Conservation (phyloP, 495 filamentous ascomycete genomes). For the Copromyces sp. region DNA sequence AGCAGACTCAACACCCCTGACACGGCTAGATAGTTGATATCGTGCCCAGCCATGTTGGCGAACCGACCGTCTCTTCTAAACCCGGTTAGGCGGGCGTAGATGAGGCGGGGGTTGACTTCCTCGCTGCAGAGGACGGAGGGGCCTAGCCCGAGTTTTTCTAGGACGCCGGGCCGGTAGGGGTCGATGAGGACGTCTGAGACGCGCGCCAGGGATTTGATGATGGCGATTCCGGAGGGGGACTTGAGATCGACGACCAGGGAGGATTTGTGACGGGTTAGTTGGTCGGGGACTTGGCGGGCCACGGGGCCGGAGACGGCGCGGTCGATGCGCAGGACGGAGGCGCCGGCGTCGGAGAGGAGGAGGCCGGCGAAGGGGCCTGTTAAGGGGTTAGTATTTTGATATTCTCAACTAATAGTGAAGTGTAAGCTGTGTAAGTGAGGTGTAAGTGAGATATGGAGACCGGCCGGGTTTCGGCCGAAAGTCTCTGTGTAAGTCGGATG, state of each 20-base stretch:
- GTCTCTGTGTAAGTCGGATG: neutral
- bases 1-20: conserved; percentile 70
- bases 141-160: conserved; percentile 71
- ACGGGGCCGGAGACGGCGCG: conserved; percentile 31
- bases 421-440: neutral
- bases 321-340: conserved; percentile 80
- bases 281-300: conserved; percentile 48
- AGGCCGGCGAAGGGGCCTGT: conserved; percentile 81
- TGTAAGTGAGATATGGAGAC: neutral
- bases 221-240: conserved; percentile 43
- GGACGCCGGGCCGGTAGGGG: conserved; percentile 81
- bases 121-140: conserved; percentile 50
- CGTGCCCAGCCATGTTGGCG: conserved; percentile 84
- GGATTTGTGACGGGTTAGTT: conserved; percentile 66
- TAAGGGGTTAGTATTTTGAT: neutral
- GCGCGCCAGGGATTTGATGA: conserved; percentile 55
- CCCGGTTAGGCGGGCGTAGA: conserved; percentile 79
- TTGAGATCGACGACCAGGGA: conserved; percentile 74
- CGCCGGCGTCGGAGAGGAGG: conserved; percentile 81
- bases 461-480: neutral
- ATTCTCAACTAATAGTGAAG: neutral
- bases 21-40: conserved; percentile 94
- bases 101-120: conserved; percentile 57
- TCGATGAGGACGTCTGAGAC: conserved; percentile 76
- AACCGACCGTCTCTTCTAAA: conserved; percentile 83